Evolutionary conservation across 2,329 filamentous ascomycete species (phyloP).

Genomic region (Geosmithia flava): DNA sequence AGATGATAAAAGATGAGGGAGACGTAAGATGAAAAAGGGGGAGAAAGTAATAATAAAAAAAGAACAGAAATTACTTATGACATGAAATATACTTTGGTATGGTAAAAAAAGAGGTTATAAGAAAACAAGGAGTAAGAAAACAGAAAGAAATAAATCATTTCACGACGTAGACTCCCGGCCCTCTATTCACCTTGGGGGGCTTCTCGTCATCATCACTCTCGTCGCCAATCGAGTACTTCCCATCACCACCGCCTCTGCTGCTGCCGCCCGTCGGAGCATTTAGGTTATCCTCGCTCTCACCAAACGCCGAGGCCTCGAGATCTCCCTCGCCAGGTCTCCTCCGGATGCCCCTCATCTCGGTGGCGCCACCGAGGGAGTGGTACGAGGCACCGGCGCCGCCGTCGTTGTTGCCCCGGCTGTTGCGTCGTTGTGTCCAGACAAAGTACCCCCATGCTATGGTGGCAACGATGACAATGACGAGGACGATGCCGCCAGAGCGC

Average conservation of each 20-base stretch:
- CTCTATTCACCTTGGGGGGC: background rate
- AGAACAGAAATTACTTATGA: too few species aligned
- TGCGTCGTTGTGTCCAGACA: slow-evolving; percentile 50
- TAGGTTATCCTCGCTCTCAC: slow-evolving; percentile 53
- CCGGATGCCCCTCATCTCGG: slow-evolving; percentile 33
- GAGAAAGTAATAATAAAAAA: too few species aligned
- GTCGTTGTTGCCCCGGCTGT: slow-evolving; percentile 13
- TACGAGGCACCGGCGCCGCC: slow-evolving; percentile 27
- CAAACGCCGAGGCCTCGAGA: slow-evolving; percentile 52
- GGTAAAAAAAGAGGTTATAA: background rate
- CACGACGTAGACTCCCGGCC: background rate
- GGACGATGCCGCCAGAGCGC: slow-evolving; percentile 73
- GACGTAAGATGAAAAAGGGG: too few species aligned
- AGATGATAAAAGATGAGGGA: too few species aligned
- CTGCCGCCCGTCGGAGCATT: slow-evolving; percentile 32
- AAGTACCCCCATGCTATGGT: slow-evolving; percentile 65
- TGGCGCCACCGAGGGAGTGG: slow-evolving; percentile 31
- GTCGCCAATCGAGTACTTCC: slow-evolving; percentile 44
- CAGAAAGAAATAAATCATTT: background rate
- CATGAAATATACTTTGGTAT: background rate
- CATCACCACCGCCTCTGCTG: slow-evolving; percentile 19
- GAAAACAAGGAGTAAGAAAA: background rate
- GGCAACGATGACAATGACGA: slow-evolving; percentile 68
- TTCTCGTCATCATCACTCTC: slow-evolving; percentile 35
- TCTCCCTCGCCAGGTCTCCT: slow-evolving; percentile 34